Evolutionary conservation across 345 rosid species (phyloP).

Genomic region (Lumnitzera racemosa): DNA sequence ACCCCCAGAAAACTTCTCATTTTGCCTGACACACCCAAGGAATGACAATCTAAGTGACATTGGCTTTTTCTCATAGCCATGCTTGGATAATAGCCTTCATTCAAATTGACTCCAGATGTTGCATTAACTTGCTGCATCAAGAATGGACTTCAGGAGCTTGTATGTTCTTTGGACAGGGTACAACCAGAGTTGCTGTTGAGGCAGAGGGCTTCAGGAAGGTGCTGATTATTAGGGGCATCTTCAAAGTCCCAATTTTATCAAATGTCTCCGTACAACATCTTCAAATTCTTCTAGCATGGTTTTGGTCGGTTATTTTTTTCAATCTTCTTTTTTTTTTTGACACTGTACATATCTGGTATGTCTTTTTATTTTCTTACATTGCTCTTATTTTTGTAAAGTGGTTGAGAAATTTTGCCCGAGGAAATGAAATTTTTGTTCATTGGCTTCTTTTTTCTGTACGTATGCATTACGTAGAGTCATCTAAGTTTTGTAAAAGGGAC

Average conservation of each 20-base stretch:
- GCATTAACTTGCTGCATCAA: no score
- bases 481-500: no score
- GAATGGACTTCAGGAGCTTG: background rate
- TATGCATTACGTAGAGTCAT: background rate
- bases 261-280: slow-evolving; percentile 8
- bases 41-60: no score
- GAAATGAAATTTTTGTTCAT: background rate
- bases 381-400: slow-evolving; percentile 3
- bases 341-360: slow-evolving; percentile 7
- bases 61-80: no score
- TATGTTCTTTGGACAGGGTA: slow-evolving; percentile 8
- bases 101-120: no score
- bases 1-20: no score
- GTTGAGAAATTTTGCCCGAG: background rate
- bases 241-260: background rate
- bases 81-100: no score
- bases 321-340: background rate
- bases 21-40: no score
- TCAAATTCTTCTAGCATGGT: slow-evolving; percentile 9
- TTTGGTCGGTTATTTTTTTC: slow-evolving; percentile 8
- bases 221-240: slow-evolving; percentile 32
- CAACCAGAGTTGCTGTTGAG: background rate
- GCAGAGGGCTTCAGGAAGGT: slow-evolving; percentile 15
- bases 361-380: background rate
- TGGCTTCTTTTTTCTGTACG: background rate